These are phyloP conservation scores for Calonectria pauciramosa DNA, from an alignment of 2,329 filamentous ascomycete genomes.

Conservation along the genomic window DNA sequence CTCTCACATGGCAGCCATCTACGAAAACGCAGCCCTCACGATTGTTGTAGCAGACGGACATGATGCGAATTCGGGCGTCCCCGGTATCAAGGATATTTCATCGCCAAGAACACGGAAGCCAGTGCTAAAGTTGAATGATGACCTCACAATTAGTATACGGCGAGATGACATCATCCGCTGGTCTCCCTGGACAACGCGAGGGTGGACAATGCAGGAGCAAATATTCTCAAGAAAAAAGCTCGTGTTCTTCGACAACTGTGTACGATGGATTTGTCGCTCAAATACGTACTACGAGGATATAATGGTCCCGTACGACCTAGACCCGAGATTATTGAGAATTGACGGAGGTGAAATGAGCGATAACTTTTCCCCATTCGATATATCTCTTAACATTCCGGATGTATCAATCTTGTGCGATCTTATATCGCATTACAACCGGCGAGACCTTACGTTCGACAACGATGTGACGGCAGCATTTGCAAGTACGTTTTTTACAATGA, in stretches of 20 bases:
- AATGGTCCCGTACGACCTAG: background rate
- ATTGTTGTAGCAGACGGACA: slow-evolving; percentile 10
- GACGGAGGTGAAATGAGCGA: background rate
- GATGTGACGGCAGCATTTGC: slow-evolving; percentile 15
- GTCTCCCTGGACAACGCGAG: slow-evolving; percentile 7
- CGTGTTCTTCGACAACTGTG: slow-evolving; percentile 15
- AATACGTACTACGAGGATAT: slow-evolving; percentile 21
- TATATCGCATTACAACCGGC: background rate
- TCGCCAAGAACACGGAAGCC: background rate
- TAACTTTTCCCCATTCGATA: slow-evolving; percentile 7
- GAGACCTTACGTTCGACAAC: slow-evolving; percentile 12
- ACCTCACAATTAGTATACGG: background rate
- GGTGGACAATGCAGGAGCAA: slow-evolving; percentile 28
- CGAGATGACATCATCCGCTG: background rate
- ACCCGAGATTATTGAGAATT: background rate
- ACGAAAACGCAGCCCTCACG: slow-evolving; percentile 11
- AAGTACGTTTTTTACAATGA: slow-evolving; percentile 16
- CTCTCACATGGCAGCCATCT: slow-evolving; percentile 20
- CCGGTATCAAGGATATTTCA: slow-evolving; percentile 8
- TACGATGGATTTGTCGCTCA: slow-evolving; percentile 18
- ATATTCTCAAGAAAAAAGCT: slow-evolving; percentile 24
- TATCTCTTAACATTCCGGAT: slow-evolving; percentile 10
- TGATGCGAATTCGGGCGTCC: slow-evolving; percentile 6
- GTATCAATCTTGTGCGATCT: slow-evolving; percentile 15
- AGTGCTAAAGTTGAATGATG: background rate